Percentiles rank a stretch among this genome's conserved stretches.
Evolutionary conservation across 164 flowering plant species (phyloP).

Genomic region (Nymphaea colorata): DNA sequence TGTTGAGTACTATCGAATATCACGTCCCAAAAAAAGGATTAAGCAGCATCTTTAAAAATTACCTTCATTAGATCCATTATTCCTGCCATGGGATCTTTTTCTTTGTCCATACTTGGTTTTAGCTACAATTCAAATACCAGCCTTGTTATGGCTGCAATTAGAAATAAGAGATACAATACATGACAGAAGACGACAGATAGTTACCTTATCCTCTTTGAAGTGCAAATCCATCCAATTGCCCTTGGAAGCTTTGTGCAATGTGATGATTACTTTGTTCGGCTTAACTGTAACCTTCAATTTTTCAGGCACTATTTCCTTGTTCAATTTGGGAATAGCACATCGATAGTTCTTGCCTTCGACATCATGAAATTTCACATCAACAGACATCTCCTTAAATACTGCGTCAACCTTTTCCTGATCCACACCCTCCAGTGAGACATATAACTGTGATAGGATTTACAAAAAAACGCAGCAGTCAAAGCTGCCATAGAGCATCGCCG

Average conservation of each 20-base stretch:
- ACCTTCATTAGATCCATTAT: constrained; percentile 98
- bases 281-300: constrained; percentile 67
- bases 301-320: constrained; percentile 73
- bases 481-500: too few relatives aligned
- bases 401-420: constrained; percentile 70
- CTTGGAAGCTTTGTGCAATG: constrained; percentile 61
- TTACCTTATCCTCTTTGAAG: constrained; percentile 90
- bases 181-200: background rate
- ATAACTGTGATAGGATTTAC: constrained; percentile 29
- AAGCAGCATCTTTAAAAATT: background rate
- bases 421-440: constrained; percentile 67
- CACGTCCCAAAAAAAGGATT: background rate
- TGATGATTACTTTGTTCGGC: constrained; percentile 61
- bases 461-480: background rate
- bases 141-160: background rate
- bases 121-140: constrained; percentile 25
- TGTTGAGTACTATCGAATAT: too few relatives aligned
- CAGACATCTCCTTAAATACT: constrained; percentile 49
- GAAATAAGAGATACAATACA: background rate
- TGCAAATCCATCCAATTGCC: constrained; percentile 89
- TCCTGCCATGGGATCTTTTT: constrained; percentile 90
- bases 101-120: constrained; percentile 65
- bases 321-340: constrained; percentile 64
- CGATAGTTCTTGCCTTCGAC: constrained; percentile 85
- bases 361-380: constrained; percentile 74